Evolutionary conservation across 1,139 yeast species (phyloP), one percentile per base, ranked within the genome.

Genomic region (Groenewaldozyma auringiensis): DNA sequence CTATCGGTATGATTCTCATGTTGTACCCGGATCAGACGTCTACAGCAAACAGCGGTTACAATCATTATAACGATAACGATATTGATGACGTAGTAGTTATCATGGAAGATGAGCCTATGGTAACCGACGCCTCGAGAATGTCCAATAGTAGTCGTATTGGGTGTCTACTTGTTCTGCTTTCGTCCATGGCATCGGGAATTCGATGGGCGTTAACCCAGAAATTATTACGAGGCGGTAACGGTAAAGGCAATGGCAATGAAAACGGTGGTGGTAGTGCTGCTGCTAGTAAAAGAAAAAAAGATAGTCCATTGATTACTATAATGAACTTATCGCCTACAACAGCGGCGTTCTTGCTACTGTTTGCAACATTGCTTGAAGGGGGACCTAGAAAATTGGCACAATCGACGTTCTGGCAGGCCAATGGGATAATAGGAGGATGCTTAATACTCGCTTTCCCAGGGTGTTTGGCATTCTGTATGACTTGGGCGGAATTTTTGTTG

Each of bases 171-270:
- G 96, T 89, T 1, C 65, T 92, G 27, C 65, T 78, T 1, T 92
- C 96, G 3, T 79, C 95, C 3, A 74, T 83, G 61, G 75, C 87
- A 66, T 83, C 94, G 20, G 98, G 98, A 1, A 68, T 92, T 45
- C 74, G 98, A 54, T 92, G 98, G 98, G 89, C 95, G 1, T 76
- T 88, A 54, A 88, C 97, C 2, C 97, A 92, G 62, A 64, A 92
- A 25, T 71, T 89, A 16, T 68, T 92, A 47, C 44, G 1, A 42
- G 47, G 33, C 21, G 35, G 17, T 4, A n/a, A 17, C 25, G 16
- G n/a, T 34, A 13, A 35, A 3, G 17, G n/a, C 14, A 21, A 37
- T 21, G 21, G 14, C 40, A 18, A 20, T 9, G 39, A 22, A 11
- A 40, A 38, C 22, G 13, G 32, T 4, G 29, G 37, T 17, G 41